Conservation (phyloP, 1,139 yeast genomes). For the Diutina scorzettiae region DNA sequence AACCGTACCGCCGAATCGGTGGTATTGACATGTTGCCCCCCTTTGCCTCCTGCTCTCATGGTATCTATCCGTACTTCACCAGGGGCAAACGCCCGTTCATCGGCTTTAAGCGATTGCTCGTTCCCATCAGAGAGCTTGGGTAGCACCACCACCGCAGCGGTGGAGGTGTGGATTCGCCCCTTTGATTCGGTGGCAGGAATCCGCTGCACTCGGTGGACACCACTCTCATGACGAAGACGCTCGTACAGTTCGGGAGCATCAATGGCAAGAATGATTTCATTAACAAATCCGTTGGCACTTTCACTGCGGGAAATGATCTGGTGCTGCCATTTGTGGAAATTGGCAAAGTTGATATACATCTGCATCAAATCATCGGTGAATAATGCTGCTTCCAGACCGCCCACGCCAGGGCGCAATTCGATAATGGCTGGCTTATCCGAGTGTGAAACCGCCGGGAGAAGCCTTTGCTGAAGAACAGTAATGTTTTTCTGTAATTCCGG, state of each 20-base stretch:
- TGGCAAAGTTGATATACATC: constrained; percentile 74
- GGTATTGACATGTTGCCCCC: constrained; percentile 97
- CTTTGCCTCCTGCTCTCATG: constrained; percentile 95
- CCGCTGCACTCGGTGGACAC: constrained; percentile 93
- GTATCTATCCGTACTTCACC: constrained; percentile 89
- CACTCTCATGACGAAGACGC: constrained; percentile 71
- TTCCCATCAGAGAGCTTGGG: constrained; percentile 65
- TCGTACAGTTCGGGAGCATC: constrained; percentile 73
- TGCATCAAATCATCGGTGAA: constrained; percentile 69
- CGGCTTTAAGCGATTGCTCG: constrained; percentile 41
- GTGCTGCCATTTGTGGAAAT: constrained; percentile 52
- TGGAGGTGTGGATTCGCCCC: constrained; percentile 91
- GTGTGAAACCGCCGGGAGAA: constrained; percentile 70
- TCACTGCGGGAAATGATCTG: constrained; percentile 49
- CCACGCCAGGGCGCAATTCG: constrained; percentile 91
- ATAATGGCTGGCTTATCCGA: constrained; percentile 68
- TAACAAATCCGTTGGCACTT: constrained; percentile 48
- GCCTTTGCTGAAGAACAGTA: constrained; percentile 36
- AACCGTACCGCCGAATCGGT: constrained; percentile 95
- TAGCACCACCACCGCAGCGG: constrained; percentile 88
- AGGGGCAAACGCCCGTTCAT: constrained; percentile 67
- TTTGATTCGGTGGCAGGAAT: constrained; percentile 88
- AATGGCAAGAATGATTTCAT: constrained; percentile 67
- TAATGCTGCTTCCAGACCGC: constrained; percentile 87
- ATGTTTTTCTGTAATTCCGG: constrained; percentile 28